These are phyloP conservation scores for Paramecium primaurelia DNA, from an alignment of 73 alveolate species.

Conservation along the genomic window DNA sequence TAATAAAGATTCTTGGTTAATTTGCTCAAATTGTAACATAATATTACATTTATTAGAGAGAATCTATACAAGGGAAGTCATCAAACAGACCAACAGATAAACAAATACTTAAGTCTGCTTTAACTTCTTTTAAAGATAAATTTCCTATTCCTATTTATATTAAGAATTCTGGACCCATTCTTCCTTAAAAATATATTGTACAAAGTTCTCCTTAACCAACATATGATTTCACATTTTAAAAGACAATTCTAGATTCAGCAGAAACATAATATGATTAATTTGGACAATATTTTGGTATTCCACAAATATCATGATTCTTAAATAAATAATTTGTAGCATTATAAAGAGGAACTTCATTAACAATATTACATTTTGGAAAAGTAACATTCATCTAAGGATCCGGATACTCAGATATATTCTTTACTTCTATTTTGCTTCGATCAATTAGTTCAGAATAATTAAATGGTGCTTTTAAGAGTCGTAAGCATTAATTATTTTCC, in stretches of 20 bases:
- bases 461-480: background rate
- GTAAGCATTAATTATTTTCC: background rate
- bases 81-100: background rate
- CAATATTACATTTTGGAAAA: background rate
- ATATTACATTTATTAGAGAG: background rate
- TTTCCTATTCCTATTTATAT: background rate
- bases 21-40: background rate
- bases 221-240: background rate
- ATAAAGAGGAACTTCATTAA: background rate
- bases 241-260: background rate
- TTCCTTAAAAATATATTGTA: slow-evolving; percentile 6
- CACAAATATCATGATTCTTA: slow-evolving; percentile 30
- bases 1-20: background rate
- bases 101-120: background rate
- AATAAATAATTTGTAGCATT: slow-evolving; percentile 21
- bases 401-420: background rate
- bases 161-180: background rate
- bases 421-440: background rate
- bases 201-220: slow-evolving; percentile 2
- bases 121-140: background rate
- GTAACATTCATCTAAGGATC: background rate
- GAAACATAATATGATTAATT: background rate
- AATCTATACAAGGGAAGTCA: background rate
- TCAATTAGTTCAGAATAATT: background rate
- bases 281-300: slow-evolving; percentile 11